Evolutionary conservation across 208 protist genomes (phyloP).

Genomic region (Acanthamoeba lenticulata): DNA sequence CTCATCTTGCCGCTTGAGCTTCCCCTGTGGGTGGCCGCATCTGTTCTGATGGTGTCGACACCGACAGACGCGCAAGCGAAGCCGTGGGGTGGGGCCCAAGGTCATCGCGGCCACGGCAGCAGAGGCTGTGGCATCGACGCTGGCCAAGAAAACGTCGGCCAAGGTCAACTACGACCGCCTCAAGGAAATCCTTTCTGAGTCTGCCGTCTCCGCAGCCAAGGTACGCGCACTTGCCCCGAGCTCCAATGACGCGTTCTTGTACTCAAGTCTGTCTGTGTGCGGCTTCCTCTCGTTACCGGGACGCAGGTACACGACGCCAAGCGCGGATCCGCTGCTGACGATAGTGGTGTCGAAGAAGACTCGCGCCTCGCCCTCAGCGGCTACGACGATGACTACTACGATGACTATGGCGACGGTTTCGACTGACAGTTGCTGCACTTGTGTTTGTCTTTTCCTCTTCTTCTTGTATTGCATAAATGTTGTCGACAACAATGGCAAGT

Average conservation of each 20-base stretch:
- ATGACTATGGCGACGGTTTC: not conserved
- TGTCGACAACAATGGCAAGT: not conserved
- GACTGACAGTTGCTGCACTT: not conserved
- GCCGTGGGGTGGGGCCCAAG: not conserved
- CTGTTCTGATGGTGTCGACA: not conserved
- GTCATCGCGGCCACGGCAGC: conserved; percentile 52
- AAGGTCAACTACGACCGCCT: conserved; percentile 77
- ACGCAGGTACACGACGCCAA: conserved; percentile 9
- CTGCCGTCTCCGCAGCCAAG: not conserved
- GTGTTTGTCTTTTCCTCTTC: not conserved
- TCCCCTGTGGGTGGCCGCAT: not conserved
- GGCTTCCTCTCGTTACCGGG: not conserved
- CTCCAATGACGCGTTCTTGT: not conserved
- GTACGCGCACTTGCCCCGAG: not conserved
- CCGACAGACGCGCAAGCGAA: not conserved
- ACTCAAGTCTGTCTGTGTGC: not conserved
- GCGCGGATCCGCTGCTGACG: not conserved
- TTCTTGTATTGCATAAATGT: not conserved
- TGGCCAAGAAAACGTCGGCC: conserved; percentile 60
- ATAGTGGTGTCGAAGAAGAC: not conserved
- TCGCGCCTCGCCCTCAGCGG: conserved; percentile 29
- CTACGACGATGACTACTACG: conserved; percentile 54
- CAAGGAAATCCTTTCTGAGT: conserved; percentile 46
- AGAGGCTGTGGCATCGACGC: conserved; percentile 56
- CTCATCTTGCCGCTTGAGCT: not conserved